Evolutionary conservation across 176 grass and related monocot species (phyloP).

Genomic region (Musa troglodytarum): DNA sequence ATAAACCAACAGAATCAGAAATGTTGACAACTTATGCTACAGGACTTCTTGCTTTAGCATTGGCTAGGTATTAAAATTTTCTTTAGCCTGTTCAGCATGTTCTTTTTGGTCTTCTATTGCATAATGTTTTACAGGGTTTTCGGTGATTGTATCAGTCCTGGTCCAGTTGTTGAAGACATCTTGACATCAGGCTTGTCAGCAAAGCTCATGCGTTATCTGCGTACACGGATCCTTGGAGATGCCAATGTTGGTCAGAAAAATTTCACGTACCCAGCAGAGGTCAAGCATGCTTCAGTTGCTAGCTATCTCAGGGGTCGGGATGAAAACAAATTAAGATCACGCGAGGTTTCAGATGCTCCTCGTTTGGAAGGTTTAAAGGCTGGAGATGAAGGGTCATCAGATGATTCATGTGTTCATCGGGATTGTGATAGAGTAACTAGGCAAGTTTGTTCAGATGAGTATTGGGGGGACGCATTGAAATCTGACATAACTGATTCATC

Average conservation of each 20-base stretch:
- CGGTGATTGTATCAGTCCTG: constrained; percentile 29
- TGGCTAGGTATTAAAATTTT: constrained; percentile 44
- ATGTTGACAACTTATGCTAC: constrained; percentile 66
- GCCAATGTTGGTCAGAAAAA: constrained; percentile 40
- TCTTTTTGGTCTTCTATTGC: constrained; percentile 11
- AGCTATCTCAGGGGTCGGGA: constrained; percentile 38
- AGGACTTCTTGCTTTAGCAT: constrained; percentile 76
- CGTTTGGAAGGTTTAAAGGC: constrained; percentile 27
- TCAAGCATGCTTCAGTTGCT: constrained; percentile 29
- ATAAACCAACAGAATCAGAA: constrained; percentile 67
- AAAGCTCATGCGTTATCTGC: constrained; percentile 87
- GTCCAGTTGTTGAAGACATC: constrained; percentile 66
- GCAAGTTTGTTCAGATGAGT: constrained; percentile 35
- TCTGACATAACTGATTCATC: constrained; percentile 37
- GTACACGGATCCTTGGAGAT: constrained; percentile 61
- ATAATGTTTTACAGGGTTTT: not conserved
- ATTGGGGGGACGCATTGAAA: constrained; percentile 19
- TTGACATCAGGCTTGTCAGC: constrained; percentile 67
- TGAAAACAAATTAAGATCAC: constrained; percentile 53
- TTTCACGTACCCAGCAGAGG: constrained; percentile 41
- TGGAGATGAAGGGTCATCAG: constrained; percentile 23
- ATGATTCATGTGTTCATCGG: constrained; percentile 24
- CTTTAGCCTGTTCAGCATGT: not conserved
- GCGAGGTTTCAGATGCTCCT: constrained; percentile 35
- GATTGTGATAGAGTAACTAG: constrained; percentile 28